Evolutionary conservation across 805 yeast genomes (phyloP).

Genomic region (Peterozyma toletana): DNA sequence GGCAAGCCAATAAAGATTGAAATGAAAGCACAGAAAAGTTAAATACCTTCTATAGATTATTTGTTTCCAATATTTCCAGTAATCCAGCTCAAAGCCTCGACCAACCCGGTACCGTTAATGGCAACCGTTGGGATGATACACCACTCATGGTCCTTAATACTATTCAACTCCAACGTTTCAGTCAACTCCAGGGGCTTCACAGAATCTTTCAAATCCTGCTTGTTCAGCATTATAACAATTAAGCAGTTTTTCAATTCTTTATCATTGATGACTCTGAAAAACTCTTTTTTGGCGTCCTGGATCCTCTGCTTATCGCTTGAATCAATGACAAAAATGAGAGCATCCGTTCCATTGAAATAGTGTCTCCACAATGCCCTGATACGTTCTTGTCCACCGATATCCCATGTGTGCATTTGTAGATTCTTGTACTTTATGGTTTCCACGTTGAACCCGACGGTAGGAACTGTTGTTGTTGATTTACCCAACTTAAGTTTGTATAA

Average conservation of each 20-base stretch:
- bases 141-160: constrained; percentile 69
- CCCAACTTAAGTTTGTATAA: constrained; percentile 78
- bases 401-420: constrained; percentile 85
- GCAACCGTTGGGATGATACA: constrained; percentile 90
- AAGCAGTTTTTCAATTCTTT: constrained; percentile 78
- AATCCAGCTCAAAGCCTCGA: constrained; percentile 85
- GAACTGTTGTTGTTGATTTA: constrained; percentile 71
- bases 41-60: background rate
- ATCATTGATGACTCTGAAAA: constrained; percentile 72
- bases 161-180: constrained; percentile 56
- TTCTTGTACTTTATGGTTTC: constrained; percentile 80
- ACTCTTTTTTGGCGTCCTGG: constrained; percentile 71
- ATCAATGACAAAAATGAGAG: constrained; percentile 86
- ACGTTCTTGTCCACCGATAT: constrained; percentile 93
- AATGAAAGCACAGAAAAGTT: too few species aligned
- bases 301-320: constrained; percentile 66
- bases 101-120: constrained; percentile 81
- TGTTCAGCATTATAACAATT: constrained; percentile 80
- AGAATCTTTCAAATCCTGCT: constrained; percentile 71
- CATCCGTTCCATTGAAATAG: constrained; percentile 89
- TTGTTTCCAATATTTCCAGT: constrained; percentile 45
- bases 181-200: constrained; percentile 76
- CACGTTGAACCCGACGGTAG: constrained; percentile 91
- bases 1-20: background rate
- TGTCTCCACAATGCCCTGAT: constrained; percentile 93